Base-by-base conservation (phyloP, 202 grass and related monocot species). In the Zizania palustris region DNA sequence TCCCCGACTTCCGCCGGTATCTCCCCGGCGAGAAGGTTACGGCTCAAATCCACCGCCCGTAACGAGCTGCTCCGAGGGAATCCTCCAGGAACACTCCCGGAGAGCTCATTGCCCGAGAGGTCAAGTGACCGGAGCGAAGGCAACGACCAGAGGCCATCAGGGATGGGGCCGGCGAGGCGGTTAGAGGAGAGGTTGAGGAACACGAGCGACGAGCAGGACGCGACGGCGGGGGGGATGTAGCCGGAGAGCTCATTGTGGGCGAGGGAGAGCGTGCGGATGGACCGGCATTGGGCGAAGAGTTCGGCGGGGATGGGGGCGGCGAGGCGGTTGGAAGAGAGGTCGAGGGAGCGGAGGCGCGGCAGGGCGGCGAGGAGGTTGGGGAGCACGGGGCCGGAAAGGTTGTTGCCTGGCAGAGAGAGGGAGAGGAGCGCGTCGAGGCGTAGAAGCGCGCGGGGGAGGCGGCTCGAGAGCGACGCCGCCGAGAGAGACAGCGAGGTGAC, bases 121-220 rank as follows among this genome's bases (percentile, higher is more conserved):
- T 98, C 96, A 15, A 98, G 87, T 0, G 80, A 98, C 10, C 92
- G 88, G 33, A 98, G 85, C 11, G 84, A 71, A 5, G 88, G 77
- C 63, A 98, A 33, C 54, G 87, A 88, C 96, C 96, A 98, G 82
- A 98, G 76, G 11, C 79, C 80, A 11, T 81, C 75, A 0, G 89
- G 91, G 49, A 98, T 83, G 42, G 84, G 81, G 3, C 87, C 89
- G 0, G 89, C 88, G 18, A 98, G 80, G 67, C 77, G 83, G 85
- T 98, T 98, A 60, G 77, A 80, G 0, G 96, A 95, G 79, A 98
- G 77, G 88, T 98, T 95, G 68, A 98, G 82, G 56, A 71, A 82
- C 7, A 87, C 71, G 55, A 98, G 79, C 41, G 89, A 87, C 0
- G 86, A 75, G 86, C 96, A 98, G 51, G 84, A 79, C 9, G 85